These are phyloP conservation scores for Gillenia trifoliata DNA, from an alignment of 306 rosid genomes.

Conservation along the genomic window DNA sequence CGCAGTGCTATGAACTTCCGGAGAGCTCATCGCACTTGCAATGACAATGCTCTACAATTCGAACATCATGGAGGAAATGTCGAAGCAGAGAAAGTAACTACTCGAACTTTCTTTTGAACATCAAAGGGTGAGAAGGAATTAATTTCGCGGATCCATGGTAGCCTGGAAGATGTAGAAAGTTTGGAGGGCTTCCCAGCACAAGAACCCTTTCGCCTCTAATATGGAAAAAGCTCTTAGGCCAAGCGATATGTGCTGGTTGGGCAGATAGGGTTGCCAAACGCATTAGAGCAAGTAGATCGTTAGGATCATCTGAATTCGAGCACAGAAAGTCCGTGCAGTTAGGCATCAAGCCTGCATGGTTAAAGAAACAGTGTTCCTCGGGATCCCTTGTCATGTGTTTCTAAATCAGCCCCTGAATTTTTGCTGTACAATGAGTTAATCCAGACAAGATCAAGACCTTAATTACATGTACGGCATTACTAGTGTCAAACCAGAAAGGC, in stretches of 20 bases:
- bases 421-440: constrained; percentile 80
- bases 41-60: constrained; percentile 57
- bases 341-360: constrained; percentile 64
- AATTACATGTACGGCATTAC: constrained; percentile 92
- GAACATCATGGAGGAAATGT: constrained; percentile 94
- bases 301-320: constrained; percentile 38
- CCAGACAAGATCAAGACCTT: constrained; percentile 51
- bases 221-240: constrained; percentile 68
- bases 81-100: constrained; percentile 73
- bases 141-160: constrained; percentile 67
- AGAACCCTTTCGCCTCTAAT: too few relatives aligned
- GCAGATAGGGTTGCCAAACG: constrained; percentile 90
- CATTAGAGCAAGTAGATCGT: constrained; percentile 41
- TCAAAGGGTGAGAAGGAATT: constrained; percentile 49
- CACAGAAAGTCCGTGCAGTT: constrained; percentile 32
- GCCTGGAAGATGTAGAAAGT: constrained; percentile 58
- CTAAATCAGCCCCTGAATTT: constrained; percentile 65
- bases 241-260: constrained; percentile 97
- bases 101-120: constrained; percentile 61
- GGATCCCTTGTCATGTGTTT: constrained; percentile 63
- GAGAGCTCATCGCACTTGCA: constrained; percentile 46
- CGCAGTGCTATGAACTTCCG: constrained; percentile 73
- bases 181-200: constrained; percentile 50
- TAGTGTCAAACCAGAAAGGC: constrained; percentile 70
- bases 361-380: constrained; percentile 67